Percentiles rank a stretch among this genome's conserved stretches.
Conservation (phyloP, 1,284 basidiomycete species). For the Fomitopsis palustris region DNA sequence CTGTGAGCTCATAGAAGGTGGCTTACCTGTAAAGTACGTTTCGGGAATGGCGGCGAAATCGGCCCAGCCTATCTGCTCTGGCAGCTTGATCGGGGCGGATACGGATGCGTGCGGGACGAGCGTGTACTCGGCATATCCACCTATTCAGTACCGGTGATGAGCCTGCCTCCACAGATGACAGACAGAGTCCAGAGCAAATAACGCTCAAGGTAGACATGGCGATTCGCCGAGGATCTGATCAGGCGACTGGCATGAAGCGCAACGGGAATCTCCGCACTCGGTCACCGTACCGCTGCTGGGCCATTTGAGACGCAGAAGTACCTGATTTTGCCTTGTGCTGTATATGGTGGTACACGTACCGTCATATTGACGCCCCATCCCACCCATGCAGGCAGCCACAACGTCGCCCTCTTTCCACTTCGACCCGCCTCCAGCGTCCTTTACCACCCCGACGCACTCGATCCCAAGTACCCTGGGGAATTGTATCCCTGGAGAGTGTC, state of each 20-base stretch:
- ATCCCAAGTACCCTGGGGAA: slow-evolving; percentile 10
- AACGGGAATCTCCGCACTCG: too few species aligned
- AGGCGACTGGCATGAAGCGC: too few species aligned
- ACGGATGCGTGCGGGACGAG: slow-evolving; percentile 8
- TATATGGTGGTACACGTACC: not conserved
- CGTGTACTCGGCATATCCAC: slow-evolving; percentile 9
- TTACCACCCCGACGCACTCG: slow-evolving; percentile 8
- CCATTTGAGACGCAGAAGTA: too few species aligned
- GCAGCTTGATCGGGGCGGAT: slow-evolving; percentile 6
- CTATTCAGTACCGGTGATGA: not conserved
- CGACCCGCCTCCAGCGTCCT: slow-evolving; percentile 6
- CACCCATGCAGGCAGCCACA: slow-evolving; percentile 9
- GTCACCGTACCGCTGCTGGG: too few species aligned
- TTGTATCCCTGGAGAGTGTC: slow-evolving; percentile 8
- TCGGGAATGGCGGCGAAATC: slow-evolving; percentile 10
- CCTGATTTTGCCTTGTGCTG: too few species aligned
- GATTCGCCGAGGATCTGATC: too few species aligned
- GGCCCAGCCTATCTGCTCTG: slow-evolving; percentile 7
- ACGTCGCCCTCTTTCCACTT: slow-evolving; percentile 9
- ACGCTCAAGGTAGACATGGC: too few species aligned
- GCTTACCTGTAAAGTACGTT: slow-evolving; percentile 8
- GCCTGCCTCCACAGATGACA: not conserved
- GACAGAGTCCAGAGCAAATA: too few species aligned
- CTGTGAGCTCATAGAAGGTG: not conserved
- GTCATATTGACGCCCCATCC: slow-evolving; percentile 10